Evolutionary conservation across 352 stramenopile genomes (phyloP).

Genomic region (Pythium aquatile): DNA sequence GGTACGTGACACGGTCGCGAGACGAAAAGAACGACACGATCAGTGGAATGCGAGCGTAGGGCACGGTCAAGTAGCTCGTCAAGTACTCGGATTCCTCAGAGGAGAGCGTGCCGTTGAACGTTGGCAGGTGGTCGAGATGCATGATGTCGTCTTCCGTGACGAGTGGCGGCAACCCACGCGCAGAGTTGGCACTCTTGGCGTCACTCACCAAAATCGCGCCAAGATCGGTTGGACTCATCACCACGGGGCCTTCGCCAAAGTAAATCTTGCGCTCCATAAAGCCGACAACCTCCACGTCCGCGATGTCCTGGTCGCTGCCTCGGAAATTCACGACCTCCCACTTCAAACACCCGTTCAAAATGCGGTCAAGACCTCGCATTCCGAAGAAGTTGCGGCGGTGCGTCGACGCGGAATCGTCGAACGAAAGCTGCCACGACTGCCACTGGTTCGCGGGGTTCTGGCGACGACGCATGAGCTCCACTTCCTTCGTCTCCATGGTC

Average conservation of each 20-base stretch:
- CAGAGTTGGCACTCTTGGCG: constrained; percentile 37
- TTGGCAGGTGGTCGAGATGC: constrained; percentile 94
- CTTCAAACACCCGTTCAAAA: constrained; percentile 65
- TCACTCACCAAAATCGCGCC: constrained; percentile 54
- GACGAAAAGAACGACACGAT: constrained; percentile 97
- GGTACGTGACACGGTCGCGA: constrained; percentile 85
- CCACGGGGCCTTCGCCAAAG: constrained; percentile 84
- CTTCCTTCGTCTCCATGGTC: constrained; percentile 90
- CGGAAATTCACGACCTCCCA: constrained; percentile 90
- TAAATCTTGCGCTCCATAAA: constrained; percentile 88
- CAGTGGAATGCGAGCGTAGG: constrained; percentile 97
- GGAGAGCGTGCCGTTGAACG: constrained; percentile 95
- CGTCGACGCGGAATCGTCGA: constrained; percentile 78
- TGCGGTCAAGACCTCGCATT: constrained; percentile 60
- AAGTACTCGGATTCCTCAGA: constrained; percentile 97
- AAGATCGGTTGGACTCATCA: constrained; percentile 77
- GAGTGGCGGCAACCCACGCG: constrained; percentile 35
- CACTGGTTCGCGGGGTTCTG: constrained; percentile 55
- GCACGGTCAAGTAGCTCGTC: constrained; percentile 98
- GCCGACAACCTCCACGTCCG: constrained; percentile 83
- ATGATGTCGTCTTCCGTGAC: constrained; percentile 98
- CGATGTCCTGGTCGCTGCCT: constrained; percentile 86
- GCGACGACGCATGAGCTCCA: constrained; percentile 84
- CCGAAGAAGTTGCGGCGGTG: constrained; percentile 79
- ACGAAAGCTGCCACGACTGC: constrained; percentile 89